phyloP scores from a whole-genome alignment of 2,329 filamentous ascomycete genomes.

The Thyridium curvatum region DNA sequence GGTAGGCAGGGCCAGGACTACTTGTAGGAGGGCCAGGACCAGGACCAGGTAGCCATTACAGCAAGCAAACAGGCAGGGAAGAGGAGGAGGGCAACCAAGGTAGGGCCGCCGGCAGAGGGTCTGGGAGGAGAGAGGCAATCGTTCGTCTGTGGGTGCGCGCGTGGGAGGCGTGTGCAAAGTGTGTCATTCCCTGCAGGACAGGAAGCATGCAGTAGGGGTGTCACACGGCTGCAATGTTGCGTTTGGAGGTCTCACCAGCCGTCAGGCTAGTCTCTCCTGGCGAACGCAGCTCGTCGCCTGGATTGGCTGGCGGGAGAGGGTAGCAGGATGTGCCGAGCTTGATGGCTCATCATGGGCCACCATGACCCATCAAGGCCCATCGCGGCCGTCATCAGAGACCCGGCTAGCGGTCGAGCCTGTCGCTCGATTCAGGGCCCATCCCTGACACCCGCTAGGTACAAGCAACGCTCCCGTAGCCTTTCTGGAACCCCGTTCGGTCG shows the following conservation, averaged over 20 bases:
- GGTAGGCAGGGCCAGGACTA: background rate
- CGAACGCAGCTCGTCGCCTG: background rate
- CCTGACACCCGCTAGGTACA: too few species aligned
- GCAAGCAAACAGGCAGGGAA: background rate
- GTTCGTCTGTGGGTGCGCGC: background rate
- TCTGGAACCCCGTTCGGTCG: too few species aligned
- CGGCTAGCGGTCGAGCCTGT: too few species aligned
- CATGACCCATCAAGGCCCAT: background rate
- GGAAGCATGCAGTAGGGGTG: conserved; percentile 5
- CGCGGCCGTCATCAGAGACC: too few species aligned
- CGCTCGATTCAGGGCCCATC: too few species aligned
- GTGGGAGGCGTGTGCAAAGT: too few species aligned
- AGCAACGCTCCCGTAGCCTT: too few species aligned
- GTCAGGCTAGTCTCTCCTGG: conserved; percentile 2
- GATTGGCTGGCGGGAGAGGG: background rate
- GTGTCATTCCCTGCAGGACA: conserved; percentile 5
- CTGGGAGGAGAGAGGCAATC: background rate
- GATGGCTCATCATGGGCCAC: background rate
- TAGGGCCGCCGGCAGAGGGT: background rate
- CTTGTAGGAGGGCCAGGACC: background rate
- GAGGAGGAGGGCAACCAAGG: background rate
- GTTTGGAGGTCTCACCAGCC: conserved; percentile 10
- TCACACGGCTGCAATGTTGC: conserved; percentile 12
- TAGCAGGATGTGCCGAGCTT: conserved; percentile 2
- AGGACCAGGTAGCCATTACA: background rate